These are phyloP conservation scores for Gynandropsis gynandra DNA, from an alignment of 345 rosid genomes.

Conservation along the genomic window DNA sequence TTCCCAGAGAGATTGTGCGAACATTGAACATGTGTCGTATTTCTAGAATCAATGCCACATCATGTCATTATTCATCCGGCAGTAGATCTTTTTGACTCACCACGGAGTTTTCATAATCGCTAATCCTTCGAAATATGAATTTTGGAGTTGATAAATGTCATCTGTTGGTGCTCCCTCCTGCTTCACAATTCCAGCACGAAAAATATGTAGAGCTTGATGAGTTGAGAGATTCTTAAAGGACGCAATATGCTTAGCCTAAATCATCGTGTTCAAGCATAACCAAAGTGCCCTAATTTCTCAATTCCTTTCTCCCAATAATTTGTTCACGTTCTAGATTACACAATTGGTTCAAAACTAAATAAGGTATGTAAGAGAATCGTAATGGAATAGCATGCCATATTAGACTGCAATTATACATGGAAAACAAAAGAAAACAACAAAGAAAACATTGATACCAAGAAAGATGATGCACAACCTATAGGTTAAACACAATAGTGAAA, in stretches of 20 bases:
- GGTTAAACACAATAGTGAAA: conserved; percentile 9
- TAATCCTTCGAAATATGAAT: conserved; percentile 50
- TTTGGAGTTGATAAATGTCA: conserved; percentile 78
- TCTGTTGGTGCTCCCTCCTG: conserved; percentile 94
- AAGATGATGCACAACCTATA: conserved; percentile 91
- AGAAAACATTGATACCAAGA: conserved; percentile 93
- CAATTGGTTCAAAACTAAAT: background rate
- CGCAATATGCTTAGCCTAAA: background rate
- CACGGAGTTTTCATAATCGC: conserved; percentile 34
- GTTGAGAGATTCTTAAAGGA: conserved; percentile 1
- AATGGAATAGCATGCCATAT: conserved; percentile 53
- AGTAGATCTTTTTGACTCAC: conserved; percentile 33
- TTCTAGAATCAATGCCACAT: conserved; percentile 68
- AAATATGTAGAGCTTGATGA: background rate
- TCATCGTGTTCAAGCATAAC: background rate
- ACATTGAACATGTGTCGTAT: no score
- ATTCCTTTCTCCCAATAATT: no score
- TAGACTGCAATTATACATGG: conserved; percentile 94
- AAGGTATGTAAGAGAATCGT: background rate
- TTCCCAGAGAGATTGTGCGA: no score
- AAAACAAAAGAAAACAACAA: conserved; percentile 88
- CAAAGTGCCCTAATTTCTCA: no score
- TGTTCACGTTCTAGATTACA: conserved; percentile 2
- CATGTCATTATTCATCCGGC: conserved; percentile 72
- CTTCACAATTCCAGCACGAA: conserved; percentile 17